These are phyloP conservation scores for Candida dubliniensis DNA, from an alignment of 1,139 yeast species.

Conservation along the genomic window DNA sequence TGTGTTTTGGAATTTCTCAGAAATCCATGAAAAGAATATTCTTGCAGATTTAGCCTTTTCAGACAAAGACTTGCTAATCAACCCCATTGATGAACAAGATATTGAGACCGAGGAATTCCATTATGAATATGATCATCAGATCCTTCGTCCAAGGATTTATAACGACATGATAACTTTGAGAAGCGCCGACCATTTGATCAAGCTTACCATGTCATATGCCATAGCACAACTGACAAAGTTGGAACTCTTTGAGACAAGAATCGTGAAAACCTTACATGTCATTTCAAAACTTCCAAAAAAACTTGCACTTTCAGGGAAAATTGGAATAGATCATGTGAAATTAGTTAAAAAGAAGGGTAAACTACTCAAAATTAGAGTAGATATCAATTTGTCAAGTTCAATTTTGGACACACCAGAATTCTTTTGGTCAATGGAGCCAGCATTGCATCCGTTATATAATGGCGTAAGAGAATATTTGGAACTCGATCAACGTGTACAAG, in stretches of 20 bases:
- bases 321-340: conserved; percentile 78
- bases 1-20: conserved; percentile 96
- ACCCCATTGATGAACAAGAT: conserved; percentile 84
- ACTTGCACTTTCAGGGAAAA: conserved; percentile 82
- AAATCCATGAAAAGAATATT: conserved; percentile 86
- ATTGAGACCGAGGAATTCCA: conserved; percentile 95
- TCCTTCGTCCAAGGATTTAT: conserved; percentile 84
- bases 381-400: conserved; percentile 86
- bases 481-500: conserved; percentile 91
- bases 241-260: conserved; percentile 86
- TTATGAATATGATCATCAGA: conserved; percentile 81
- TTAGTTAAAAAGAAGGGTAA: conserved; percentile 85
- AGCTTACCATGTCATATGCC: conserved; percentile 92
- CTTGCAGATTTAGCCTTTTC: conserved; percentile 91
- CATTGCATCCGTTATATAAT: conserved; percentile 83
- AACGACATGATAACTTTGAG: conserved; percentile 92
- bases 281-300: conserved; percentile 87
- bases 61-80: conserved; percentile 54
- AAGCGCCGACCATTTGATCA: conserved; percentile 89
- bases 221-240: conserved; percentile 94
- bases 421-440: conserved; percentile 96
- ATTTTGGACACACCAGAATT: conserved; percentile 94
- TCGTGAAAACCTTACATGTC: conserved; percentile 79
- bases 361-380: conserved; percentile 84
- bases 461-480: conserved; percentile 93